These are phyloP conservation scores for Wickerhamomyces alni DNA, from an alignment of 805 yeast genomes.

Conservation along the genomic window DNA sequence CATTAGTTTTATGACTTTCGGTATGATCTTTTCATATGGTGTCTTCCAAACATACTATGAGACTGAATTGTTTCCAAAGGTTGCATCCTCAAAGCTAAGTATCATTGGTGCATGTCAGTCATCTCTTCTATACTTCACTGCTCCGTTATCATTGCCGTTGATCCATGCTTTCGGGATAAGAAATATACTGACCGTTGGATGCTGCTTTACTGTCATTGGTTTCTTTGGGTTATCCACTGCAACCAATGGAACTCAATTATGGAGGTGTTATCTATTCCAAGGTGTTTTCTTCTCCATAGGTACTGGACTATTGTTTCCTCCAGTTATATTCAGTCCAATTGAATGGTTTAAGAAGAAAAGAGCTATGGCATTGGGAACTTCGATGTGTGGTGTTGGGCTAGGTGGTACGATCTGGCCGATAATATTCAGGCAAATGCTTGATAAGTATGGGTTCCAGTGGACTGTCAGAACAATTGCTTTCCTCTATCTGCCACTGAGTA, in stretches of 20 bases:
- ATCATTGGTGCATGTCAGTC: slow-evolving; percentile 23
- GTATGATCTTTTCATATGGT: slow-evolving; percentile 20
- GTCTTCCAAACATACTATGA: slow-evolving; percentile 20
- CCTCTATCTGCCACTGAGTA: slow-evolving; percentile 15
- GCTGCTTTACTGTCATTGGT: slow-evolving; percentile 9
- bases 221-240: slow-evolving; percentile 17
- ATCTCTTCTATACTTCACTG: slow-evolving; percentile 12
- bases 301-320: slow-evolving; percentile 44
- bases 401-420: slow-evolving; percentile 39
- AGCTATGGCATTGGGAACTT: slow-evolving; percentile 45
- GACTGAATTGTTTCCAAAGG: slow-evolving; percentile 13
- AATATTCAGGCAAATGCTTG: slow-evolving; percentile 16
- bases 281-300: slow-evolving; percentile 18
- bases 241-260: slow-evolving; percentile 11
- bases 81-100: slow-evolving; percentile 12
- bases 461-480: slow-evolving; percentile 16
- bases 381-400: slow-evolving; percentile 44
- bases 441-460: slow-evolving; percentile 15
- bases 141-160: slow-evolving; percentile 15
- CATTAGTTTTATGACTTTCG: slow-evolving; percentile 13
- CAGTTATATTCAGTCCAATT: slow-evolving; percentile 54
- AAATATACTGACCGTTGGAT: slow-evolving; percentile 6
- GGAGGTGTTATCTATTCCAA: slow-evolving; percentile 23
- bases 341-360: slow-evolving; percentile 66
- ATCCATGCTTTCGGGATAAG: slow-evolving; percentile 17